Base-by-base conservation (phyloP, 1,139 yeast genomes). In the Kodamaea suecica region DNA sequence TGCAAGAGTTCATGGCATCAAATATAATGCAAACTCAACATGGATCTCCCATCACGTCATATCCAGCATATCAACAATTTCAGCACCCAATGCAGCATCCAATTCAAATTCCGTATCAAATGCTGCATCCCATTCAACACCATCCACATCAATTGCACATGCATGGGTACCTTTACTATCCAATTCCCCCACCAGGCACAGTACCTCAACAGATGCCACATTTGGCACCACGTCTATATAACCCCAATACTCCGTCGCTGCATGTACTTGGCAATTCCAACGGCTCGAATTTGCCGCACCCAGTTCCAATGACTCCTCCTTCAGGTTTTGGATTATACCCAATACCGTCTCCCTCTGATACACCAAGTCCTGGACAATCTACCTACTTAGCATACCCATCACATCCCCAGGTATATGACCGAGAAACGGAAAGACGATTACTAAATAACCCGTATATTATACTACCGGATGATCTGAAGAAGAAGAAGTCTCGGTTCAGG, bases 381-480 rank as follows among this genome's bases (percentile, higher is more conserved):
- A 16, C 21, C 5, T 17, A 40, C 31, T 30, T 28, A 8, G 15
- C 31, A 4, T 33, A 32, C 17, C 29, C 31, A 4, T 8, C 36
- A 27, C 19, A 13, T 17, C 14, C 26, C 10, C 27, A 27, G 13
- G 29, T 11, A 9, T 57, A 55, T 37, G 62, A 59, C 34, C 54
- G 52, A 39, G 65, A 59, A 35, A 55, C 59, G 4, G 63, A 58
- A 37, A 38, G 65, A 34, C 48, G 54, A 33, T 40, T 59, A 19
- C 47, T 59, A 36, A 60, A 59, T 42, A 60, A 60, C 30, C 65
- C 65, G 2, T 59, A 59, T 41, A 59, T 59, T 19, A 57, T 60
- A 17, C 40, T 58, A 20, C 64, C 64, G 1, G 58, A 52, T 30
- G 45, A 42, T 24, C 34, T 15, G 21, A 29, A 25, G 28, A 42